Evolutionary conservation across 2,329 filamentous ascomycete species (phyloP), one percentile per base, ranked within the genome.

Genomic region (Trichothecium roseum): DNA sequence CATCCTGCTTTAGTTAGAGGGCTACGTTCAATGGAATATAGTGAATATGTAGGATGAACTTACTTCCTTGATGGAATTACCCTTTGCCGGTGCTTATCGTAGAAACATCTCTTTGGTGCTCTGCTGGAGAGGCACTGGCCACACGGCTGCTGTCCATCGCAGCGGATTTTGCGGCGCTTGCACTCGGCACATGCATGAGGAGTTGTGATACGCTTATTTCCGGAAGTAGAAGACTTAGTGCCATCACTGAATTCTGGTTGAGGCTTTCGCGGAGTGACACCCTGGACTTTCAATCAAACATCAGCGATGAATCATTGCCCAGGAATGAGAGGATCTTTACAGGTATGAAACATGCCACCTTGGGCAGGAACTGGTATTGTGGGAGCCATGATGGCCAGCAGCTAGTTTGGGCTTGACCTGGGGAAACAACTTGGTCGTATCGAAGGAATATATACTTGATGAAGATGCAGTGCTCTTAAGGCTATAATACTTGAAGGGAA

Each of bases 41-140:
- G 41, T 53, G 18, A 24, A 38, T 9, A 7, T n/a, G 10, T 14
- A 16, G 35, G 38, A 22, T 27, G 36, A 28, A 58, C 74, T 57
- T 63, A 82, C 81, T 84, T 87, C 56, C 81, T 73, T 8, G 84
- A 88, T 1, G 84, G 83, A 39, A 85, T 79, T 8, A 84, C 75
- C 41, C 81, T 67, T 54, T 84, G 81, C 13, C 82, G 72, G 43
- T 86, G 83, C 59, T 88, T 86, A 45, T 85, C 81, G 55, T 89
- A 89, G 48, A 80, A 78, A 53, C 84, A 89, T 37, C 76, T 69
- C 54, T 87, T 84, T 4, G 82, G 80, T 42, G 84, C 82, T 38
- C 84, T 77, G 53, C 85, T 88, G 55, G 83, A 87, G 39, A 84
- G 72, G 53, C 84, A 91, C 53, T 87, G 84, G 27, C 83, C 81